Conservation (phyloP, 306 rosid genomes). For the Begonia peltatifolia region DNA sequence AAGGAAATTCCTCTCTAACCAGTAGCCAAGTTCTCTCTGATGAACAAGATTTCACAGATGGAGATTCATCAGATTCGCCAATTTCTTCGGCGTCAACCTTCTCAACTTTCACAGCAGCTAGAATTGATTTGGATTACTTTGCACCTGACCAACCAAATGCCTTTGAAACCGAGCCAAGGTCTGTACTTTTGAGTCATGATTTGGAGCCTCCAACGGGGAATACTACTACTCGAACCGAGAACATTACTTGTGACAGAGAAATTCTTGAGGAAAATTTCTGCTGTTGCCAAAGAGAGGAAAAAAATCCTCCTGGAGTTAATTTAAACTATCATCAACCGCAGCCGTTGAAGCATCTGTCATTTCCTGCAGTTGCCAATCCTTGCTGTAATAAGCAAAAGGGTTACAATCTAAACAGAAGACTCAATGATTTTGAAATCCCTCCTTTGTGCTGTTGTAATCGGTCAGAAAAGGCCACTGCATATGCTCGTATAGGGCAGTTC, state of each 20-base stretch:
- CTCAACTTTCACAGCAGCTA: constrained; percentile 23
- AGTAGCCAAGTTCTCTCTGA: constrained; percentile 37
- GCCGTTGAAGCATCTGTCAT: constrained; percentile 17
- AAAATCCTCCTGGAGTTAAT: constrained; percentile 20
- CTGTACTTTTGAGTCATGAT: constrained; percentile 14
- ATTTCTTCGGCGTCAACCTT: constrained; percentile 33
- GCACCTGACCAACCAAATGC: constrained; percentile 17
- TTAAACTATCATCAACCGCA: constrained; percentile 29
- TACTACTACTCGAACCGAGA: constrained; percentile 11
- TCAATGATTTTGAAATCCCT: constrained; percentile 10
- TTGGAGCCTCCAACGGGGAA: constrained; percentile 20
- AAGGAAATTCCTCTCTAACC: constrained; percentile 45
- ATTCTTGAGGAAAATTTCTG: constrained; percentile 25
- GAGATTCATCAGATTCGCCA: constrained; percentile 42
- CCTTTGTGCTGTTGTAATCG: constrained; percentile 6
- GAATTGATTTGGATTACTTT: constrained; percentile 15
- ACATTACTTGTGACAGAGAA: constrained; percentile 16
- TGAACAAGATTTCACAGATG: constrained; percentile 35
- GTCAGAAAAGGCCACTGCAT: no score
- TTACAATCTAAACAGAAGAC: constrained; percentile 14
- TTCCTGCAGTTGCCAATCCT: constrained; percentile 15
- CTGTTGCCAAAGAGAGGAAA: constrained; percentile 42
- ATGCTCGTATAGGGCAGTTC: neutral
- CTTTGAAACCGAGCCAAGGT: constrained; percentile 13
- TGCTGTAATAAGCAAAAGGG: constrained; percentile 17